These are phyloP conservation scores for Kodamaea laetipori DNA, from an alignment of 805 yeast species.

Conservation along the genomic window DNA sequence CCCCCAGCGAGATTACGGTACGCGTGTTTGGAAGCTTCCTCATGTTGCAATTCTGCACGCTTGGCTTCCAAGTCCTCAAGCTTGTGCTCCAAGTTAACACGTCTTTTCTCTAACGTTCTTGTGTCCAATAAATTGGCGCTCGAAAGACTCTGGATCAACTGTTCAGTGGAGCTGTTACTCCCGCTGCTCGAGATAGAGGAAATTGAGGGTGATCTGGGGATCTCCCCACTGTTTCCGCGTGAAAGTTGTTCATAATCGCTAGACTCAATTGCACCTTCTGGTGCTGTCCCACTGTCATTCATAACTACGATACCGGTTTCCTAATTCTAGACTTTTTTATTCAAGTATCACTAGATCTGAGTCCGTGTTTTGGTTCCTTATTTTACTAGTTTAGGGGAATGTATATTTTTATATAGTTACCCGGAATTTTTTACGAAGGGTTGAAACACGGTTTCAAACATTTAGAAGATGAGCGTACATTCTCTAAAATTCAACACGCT, in stretches of 20 bases:
- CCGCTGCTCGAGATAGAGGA: conserved; percentile 28
- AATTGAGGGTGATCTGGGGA: conserved; percentile 18
- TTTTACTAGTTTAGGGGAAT: neutral
- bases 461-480: no score
- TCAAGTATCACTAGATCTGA: no score
- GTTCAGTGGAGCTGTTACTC: conserved; percentile 26
- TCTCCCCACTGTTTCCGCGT: neutral
- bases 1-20: conserved; percentile 3
- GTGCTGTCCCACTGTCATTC: neutral
- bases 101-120: neutral
- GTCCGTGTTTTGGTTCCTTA: conserved; percentile 4
- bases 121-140: conserved; percentile 12
- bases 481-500: neutral
- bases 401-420: neutral
- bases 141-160: conserved; percentile 24
- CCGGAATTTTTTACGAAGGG: conserved; percentile 3
- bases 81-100: no score
- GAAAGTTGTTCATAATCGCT: neutral
- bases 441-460: neutral
- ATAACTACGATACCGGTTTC: neutral
- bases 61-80: neutral
- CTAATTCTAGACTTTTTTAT: no score
- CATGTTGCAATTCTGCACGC: neutral
- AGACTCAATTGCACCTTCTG: conserved; percentile 1
- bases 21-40: neutral